These are phyloP conservation scores for Albifimbria verrucaria DNA, from an alignment of 2,329 filamentous ascomycete species.

Conservation along the genomic window DNA sequence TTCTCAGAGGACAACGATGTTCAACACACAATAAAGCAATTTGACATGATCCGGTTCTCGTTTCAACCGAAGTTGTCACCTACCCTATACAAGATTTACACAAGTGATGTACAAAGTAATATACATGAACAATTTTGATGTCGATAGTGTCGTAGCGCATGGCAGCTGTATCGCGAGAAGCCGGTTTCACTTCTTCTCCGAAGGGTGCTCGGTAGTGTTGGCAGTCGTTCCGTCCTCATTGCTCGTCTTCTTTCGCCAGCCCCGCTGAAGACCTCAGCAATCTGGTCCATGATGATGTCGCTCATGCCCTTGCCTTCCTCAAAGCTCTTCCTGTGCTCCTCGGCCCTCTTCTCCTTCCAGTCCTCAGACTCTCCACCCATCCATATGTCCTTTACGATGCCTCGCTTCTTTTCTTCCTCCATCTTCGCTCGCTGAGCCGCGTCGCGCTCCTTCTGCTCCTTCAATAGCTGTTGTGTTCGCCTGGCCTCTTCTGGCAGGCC, in stretches of 20 bases:
- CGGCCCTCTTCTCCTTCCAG: constrained; percentile 51
- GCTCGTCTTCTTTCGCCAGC: constrained; percentile 29
- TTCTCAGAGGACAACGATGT: too few relatives aligned
- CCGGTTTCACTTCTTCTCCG: constrained; percentile 17
- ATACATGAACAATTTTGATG: background rate
- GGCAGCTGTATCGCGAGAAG: background rate
- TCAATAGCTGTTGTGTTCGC: constrained; percentile 43
- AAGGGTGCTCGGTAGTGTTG: constrained; percentile 7
- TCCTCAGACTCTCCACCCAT: constrained; percentile 54
- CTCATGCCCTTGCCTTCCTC: constrained; percentile 54
- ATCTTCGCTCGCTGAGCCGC: constrained; percentile 23
- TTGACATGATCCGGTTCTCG: too few relatives aligned
- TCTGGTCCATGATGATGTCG: constrained; percentile 54
- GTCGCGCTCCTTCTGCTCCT: constrained; percentile 41
- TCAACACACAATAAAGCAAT: too few relatives aligned
- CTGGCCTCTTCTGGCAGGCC: constrained; percentile 56
- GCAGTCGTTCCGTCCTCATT: constrained; percentile 16
- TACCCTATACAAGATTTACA: too few relatives aligned
- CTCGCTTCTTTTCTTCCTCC: constrained; percentile 27
- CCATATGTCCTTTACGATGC: constrained; percentile 48
- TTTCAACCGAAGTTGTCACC: too few relatives aligned
- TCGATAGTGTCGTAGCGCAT: background rate
- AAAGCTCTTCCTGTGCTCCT: constrained; percentile 50
- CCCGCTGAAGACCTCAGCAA: constrained; percentile 49
- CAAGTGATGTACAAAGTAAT: background rate